Base-by-base conservation (phyloP, 139 green algal genomes). In the Tetradesmus lagerheimii region DNA sequence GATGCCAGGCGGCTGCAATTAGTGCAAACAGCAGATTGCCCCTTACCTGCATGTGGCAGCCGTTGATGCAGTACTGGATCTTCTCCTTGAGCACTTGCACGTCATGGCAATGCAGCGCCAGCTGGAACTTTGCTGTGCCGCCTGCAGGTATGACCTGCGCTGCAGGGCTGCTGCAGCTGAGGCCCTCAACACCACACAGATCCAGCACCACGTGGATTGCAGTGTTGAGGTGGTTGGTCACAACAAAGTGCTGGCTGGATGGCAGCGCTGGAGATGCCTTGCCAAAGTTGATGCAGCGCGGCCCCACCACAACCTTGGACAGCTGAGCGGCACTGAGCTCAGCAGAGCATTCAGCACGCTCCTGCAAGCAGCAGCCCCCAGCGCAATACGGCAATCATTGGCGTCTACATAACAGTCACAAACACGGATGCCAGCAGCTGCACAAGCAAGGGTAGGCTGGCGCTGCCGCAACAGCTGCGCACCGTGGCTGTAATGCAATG, bases 11-110 rank as follows among this genome's bases (percentile, higher is more conserved):
- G n/a, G n/a, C n/a, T n/a, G n/a, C n/a, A n/a, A n/a, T n/a, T n/a
- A n/a, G n/a, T n/a, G n/a, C n/a, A n/a, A n/a, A n/a, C n/a, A n/a
- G n/a, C n/a, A n/a, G n/a, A n/a, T n/a, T n/a, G n/a, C n/a, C n/a
- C 16, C 80, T 18, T 23, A 86, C 80, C 75, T 95, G 94, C 25
- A 95, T 78, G 83, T 96, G 93, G 53, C 85, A 92, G 79, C 91
- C 92, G 90, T 98, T 98, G 91, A 98, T 93, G 62, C 91, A 89
- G 92, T 97, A 97, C 89, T 94, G 92, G 0, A 97, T 66, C 31
- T 84, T 91, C 50, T 93, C 90, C n/a, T 87, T 92, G 41, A 95
- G 90, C 18, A n/a, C 86, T 11, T 75, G 84, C 39, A 92, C 86
- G 34, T 92, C 91, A n/a, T 47, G 71, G 20, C 78, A 80, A 0